phyloP scores from a whole-genome alignment of 192 early-diverging fungal species.

The Entophlyctis luteolus region DNA sequence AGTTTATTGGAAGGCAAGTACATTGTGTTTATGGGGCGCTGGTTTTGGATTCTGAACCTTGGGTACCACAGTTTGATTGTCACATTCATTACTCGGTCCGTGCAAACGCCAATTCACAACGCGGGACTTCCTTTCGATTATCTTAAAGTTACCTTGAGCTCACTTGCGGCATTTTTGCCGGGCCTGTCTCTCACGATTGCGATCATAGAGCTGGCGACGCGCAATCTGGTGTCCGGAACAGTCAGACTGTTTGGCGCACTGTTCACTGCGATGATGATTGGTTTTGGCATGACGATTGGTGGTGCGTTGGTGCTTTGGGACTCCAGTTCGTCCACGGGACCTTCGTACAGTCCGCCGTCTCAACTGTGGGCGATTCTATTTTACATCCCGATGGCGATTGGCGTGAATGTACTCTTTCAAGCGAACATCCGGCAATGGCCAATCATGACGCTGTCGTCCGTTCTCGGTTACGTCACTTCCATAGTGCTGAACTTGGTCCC shows the following conservation, averaged over 20 bases:
- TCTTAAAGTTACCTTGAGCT: conserved; percentile 29
- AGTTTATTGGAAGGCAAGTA: conserved; percentile 39
- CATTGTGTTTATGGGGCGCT: not conserved
- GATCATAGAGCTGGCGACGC: conserved; percentile 82
- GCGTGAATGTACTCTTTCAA: conserved; percentile 58
- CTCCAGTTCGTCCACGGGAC: not conserved
- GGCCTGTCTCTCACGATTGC: conserved; percentile 77
- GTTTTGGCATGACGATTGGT: conserved; percentile 41
- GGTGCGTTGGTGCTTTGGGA: conserved; percentile 23
- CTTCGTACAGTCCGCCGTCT: conserved; percentile 3
- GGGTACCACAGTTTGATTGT: not conserved
- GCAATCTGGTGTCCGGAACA: conserved; percentile 82
- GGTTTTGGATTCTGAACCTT: not conserved
- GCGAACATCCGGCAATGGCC: conserved; percentile 61
- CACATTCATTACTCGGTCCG: conserved; percentile 24
- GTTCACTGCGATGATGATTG: conserved; percentile 66
- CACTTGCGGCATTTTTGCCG: conserved; percentile 40
- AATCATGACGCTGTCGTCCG: conserved; percentile 65
- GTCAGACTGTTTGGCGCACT: conserved; percentile 78
- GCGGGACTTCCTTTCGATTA: conserved; percentile 14
- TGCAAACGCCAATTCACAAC: not conserved
- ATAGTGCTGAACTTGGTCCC: conserved; percentile 57
- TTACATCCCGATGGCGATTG: conserved; percentile 51
- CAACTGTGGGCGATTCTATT: conserved; percentile 57
- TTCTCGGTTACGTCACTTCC: conserved; percentile 65